Conservation (phyloP, 73 alveolate species). For the Loxodes magnus region DNA sequence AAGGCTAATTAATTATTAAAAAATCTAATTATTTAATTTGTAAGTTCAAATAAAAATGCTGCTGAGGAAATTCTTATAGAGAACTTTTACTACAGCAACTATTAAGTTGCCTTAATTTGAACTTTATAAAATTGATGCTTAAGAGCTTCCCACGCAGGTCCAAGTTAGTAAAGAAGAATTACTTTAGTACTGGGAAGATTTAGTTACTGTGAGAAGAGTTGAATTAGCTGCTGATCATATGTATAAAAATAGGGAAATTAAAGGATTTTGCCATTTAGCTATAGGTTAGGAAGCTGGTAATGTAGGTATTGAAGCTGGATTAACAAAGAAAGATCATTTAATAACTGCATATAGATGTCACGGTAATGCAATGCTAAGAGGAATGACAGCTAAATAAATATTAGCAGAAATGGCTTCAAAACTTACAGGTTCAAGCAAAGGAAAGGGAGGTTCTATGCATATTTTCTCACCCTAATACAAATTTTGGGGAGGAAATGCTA, state of each 20-base stretch:
- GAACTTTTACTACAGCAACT: too few relatives aligned
- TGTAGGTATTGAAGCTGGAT: slow-evolving; percentile 74
- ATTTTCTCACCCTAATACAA: slow-evolving; percentile 40
- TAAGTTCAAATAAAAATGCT: too few relatives aligned
- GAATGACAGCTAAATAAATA: slow-evolving; percentile 58
- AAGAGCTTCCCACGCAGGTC: slow-evolving; percentile 39
- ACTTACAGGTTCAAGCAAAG: slow-evolving; percentile 67
- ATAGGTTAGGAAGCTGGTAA: slow-evolving; percentile 45
- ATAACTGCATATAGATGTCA: slow-evolving; percentile 85
- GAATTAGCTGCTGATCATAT: slow-evolving; percentile 49
- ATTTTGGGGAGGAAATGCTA: slow-evolving; percentile 85
- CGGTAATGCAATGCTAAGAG: slow-evolving; percentile 59
- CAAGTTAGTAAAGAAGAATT: slow-evolving; percentile 38
- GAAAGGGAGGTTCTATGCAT: slow-evolving; percentile 92
- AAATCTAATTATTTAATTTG: too few relatives aligned
- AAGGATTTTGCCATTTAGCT: slow-evolving; percentile 33
- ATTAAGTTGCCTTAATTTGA: too few relatives aligned
- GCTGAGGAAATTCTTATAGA: too few relatives aligned
- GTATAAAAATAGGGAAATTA: slow-evolving; percentile 32
- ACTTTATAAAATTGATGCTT: too few relatives aligned
- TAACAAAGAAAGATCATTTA: slow-evolving; percentile 52
- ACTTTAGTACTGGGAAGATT: slow-evolving; percentile 23
- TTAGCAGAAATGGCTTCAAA: slow-evolving; percentile 77
- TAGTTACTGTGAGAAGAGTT: slow-evolving; percentile 35
- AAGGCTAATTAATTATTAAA: too few relatives aligned